These are phyloP conservation scores for Lojkania enalia DNA, from an alignment of 2,329 filamentous ascomycete genomes.

Conservation along the genomic window DNA sequence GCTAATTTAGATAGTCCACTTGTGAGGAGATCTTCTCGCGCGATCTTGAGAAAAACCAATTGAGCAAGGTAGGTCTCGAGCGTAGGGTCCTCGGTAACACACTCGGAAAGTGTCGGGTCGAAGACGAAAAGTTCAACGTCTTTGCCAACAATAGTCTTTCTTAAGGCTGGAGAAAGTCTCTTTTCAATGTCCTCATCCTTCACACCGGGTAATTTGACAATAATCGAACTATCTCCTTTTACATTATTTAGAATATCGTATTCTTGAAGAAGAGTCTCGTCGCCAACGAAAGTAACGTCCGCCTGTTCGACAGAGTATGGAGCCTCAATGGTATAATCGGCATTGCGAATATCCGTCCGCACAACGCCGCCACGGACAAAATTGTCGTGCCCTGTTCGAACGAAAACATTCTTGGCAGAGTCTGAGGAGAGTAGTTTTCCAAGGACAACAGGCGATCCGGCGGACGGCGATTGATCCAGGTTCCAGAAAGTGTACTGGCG, in stretches of 20 bases:
- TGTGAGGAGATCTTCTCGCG: conserved; percentile 66
- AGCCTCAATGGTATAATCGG: conserved; percentile 80
- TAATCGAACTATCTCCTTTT: conserved; percentile 70
- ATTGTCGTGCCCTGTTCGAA: conserved; percentile 64
- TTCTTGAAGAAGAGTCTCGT: conserved; percentile 77
- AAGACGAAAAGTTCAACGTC: conserved; percentile 73
- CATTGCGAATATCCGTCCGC: conserved; percentile 82
- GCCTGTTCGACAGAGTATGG: conserved; percentile 80
- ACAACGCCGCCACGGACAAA: conserved; percentile 73
- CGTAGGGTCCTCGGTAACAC: conserved; percentile 65
- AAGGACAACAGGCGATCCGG: conserved; percentile 64
- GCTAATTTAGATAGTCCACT: conserved; percentile 69
- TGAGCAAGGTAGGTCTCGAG: conserved; percentile 72
- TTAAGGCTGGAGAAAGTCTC: conserved; percentile 71
- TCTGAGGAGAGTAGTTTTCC: conserved; percentile 64
- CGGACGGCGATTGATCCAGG: conserved; percentile 71
- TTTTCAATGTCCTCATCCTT: conserved; percentile 92
- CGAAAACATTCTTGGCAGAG: conserved; percentile 63
- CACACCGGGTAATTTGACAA: conserved; percentile 75
- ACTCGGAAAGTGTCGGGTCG: conserved; percentile 69
- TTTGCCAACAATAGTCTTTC: conserved; percentile 72
- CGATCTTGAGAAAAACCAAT: conserved; percentile 79
- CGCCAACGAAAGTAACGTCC: conserved; percentile 76
- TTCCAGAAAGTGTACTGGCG: conserved; percentile 96
- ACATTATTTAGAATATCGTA: conserved; percentile 73